Evolutionary conservation across 495 filamentous ascomycete genomes (phyloP), one percentile per base, ranked within the genome.

Genomic region (Rusavskia elegans): DNA sequence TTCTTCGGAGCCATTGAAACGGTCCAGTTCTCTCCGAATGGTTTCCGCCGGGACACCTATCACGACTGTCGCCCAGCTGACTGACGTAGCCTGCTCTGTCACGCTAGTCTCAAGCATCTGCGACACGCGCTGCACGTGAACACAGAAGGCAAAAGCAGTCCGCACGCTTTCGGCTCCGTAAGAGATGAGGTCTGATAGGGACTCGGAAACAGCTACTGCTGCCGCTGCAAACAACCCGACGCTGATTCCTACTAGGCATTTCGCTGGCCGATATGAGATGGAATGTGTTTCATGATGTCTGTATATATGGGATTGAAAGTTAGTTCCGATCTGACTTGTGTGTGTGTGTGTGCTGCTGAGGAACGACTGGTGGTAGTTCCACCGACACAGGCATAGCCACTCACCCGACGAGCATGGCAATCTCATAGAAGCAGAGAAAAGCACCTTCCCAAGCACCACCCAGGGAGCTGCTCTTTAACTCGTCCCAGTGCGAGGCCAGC

Each of bases 141-240:
- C 48, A 50, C 48, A 21, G 48, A 50, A 30, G 20, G 20, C 30
- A 36, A 50, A 50, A 2, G 48, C 48, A 36, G 30, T 30, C 29
- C 48, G 20, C 29, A 50, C 48, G 48, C 48, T 50, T 36, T 50
- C 48, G 14, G 48, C 48, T 50, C 48, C 48, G 16, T 32, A 27
- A n/a, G 30, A 36, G 19, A 30, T 35, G 20, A 50, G 16, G 20
- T 50, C 48, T 50, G 48, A 36, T 36, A 50, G 16, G 16, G 48
- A 36, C 48, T 21, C 20, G 21, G 48, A 50, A 16, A 50, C 48
- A n/a, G 48, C 20, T 16, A 50, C 48, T 36, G 48, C 48, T n/a
- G 48, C 48, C 16, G 48, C 48, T 32, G 48, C 48, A 50, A 50
- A 50, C 48, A 50, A 36, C 19, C 48, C 48, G 29, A 50, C 30